These are phyloP conservation scores for Physcia stellaris DNA, from an alignment of 495 filamentous ascomycete genomes.

Conservation along the genomic window DNA sequence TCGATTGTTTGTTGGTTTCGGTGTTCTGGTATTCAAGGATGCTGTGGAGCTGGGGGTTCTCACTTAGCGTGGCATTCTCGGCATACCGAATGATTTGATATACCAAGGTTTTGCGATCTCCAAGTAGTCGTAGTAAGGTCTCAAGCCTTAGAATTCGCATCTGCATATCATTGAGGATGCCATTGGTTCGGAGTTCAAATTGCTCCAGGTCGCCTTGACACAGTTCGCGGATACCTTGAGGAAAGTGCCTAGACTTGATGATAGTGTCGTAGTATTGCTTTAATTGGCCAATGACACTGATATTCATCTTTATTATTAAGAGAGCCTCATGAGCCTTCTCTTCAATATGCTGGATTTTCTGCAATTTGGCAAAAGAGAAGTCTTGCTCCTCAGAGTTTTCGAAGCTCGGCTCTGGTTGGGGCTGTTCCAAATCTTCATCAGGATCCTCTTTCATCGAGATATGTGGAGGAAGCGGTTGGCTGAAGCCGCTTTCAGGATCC, in stretches of 20 bases:
- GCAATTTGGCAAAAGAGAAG: conserved; percentile 25
- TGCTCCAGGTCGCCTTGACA: not conserved
- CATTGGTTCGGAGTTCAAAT: conserved; percentile 4
- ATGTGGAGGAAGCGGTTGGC: too few species aligned
- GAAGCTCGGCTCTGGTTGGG: not conserved
- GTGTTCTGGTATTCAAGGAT: too few species aligned
- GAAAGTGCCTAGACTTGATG: not conserved
- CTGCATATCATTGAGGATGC: conserved; percentile 7
- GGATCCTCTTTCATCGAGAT: too few species aligned
- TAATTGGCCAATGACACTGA: conserved; percentile 23
- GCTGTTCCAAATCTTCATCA: too few species aligned
- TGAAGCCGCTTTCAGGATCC: too few species aligned
- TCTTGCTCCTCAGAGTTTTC: not conserved
- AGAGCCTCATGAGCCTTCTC: conserved; percentile 25
- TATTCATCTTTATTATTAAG: conserved; percentile 23
- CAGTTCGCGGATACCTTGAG: not conserved
- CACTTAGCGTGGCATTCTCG: too few species aligned
- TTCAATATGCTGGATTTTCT: conserved; percentile 24
- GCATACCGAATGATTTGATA: too few species aligned
- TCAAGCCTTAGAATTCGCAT: conserved; percentile 6
- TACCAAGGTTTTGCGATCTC: conserved; percentile 11
- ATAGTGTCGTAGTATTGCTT: conserved; percentile 16
- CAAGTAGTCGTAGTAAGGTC: conserved; percentile 6
- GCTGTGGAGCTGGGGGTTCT: too few species aligned
- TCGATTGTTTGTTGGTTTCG: conserved; percentile 8